Conservation (phyloP, 1,139 yeast genomes). For the Tardiomyces blankii region DNA sequence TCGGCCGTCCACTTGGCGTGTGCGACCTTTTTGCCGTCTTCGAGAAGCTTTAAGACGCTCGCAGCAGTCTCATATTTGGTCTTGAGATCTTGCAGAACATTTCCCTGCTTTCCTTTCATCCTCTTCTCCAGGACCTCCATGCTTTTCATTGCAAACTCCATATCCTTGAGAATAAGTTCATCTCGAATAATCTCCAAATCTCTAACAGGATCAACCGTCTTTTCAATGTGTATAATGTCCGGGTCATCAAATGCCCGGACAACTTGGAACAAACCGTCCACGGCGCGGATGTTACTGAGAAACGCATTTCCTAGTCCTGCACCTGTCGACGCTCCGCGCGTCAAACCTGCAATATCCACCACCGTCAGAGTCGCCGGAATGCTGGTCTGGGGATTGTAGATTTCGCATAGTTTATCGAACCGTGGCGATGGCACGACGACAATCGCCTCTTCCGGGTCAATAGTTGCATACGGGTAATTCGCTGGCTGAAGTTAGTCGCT, state of each 20-base stretch:
- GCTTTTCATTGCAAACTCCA: conserved; percentile 87
- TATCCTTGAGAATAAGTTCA: conserved; percentile 92
- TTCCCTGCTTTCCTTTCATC: conserved; percentile 68
- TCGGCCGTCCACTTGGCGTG: conserved; percentile 82
- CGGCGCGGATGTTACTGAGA: conserved; percentile 95
- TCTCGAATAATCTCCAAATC: conserved; percentile 88
- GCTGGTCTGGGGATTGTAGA: conserved; percentile 74
- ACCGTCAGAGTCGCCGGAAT: conserved; percentile 93
- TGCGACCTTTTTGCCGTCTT: conserved; percentile 83
- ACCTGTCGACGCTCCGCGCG: conserved; percentile 95
- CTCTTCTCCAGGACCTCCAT: conserved; percentile 79
- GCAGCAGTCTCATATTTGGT: conserved; percentile 75
- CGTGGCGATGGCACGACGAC: conserved; percentile 92
- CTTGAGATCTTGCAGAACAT: conserved; percentile 91
- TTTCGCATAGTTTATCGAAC: conserved; percentile 59
- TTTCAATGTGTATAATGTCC: conserved; percentile 95
- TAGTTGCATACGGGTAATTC: conserved; percentile 95
- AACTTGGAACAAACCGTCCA: conserved; percentile 95
- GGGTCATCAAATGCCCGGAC: conserved; percentile 98
- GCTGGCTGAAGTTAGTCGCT: conserved; percentile 56
- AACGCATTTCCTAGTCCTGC: conserved; percentile 98
- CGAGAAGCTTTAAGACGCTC: conserved; percentile 53
- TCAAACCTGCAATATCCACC: conserved; percentile 96
- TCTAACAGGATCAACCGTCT: conserved; percentile 92
- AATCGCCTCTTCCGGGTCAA: conserved; percentile 98